A percentile compares a stretch with the other conserved stretches of the same genome.
Evolutionary conservation across 2,329 filamentous ascomycete genomes (phyloP).

Genomic region (Claviceps africana): DNA sequence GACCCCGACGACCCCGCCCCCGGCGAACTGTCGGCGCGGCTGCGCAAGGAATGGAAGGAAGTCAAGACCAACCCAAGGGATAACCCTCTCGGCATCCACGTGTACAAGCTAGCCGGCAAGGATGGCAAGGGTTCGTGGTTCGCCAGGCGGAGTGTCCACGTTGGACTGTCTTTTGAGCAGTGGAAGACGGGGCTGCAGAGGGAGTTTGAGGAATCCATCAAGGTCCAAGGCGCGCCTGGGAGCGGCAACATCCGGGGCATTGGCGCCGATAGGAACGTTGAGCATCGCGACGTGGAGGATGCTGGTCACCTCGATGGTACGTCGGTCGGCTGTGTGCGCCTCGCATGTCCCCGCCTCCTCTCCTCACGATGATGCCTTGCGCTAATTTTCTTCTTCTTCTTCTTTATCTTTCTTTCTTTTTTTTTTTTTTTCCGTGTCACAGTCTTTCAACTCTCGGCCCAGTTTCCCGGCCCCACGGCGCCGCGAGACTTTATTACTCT

Average conservation of each 20-base stretch:
- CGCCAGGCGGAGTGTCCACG: conserved; percentile 68
- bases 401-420: background rate
- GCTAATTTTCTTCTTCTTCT: background rate
- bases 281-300: conserved; percentile 42
- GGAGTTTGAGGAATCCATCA: conserved; percentile 70
- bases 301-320: conserved; percentile 49
- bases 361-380: background rate
- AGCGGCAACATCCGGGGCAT: conserved; percentile 71
- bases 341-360: background rate
- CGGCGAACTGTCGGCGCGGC: conserved; percentile 24
- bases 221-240: conserved; percentile 53
- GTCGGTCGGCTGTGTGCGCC: background rate
- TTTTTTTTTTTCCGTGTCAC: background rate
- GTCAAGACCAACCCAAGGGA: conserved; percentile 57
- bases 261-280: conserved; percentile 63
- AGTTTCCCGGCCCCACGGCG: conserved; percentile 79
- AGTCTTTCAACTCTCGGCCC: conserved; percentile 77
- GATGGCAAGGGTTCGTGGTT: conserved; percentile 87
- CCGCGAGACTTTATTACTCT: conserved; percentile 79
- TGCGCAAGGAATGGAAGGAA: conserved; percentile 83
- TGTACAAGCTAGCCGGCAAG: conserved; percentile 67
- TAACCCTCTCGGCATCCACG: conserved; percentile 60
- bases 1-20: conserved; percentile 24
- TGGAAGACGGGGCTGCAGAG: conserved; percentile 64
- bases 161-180: conserved; percentile 59